These are phyloP conservation scores for Sphaerostilbella broomeana DNA, from an alignment of 2,329 filamentous ascomycete genomes.

Conservation along the genomic window DNA sequence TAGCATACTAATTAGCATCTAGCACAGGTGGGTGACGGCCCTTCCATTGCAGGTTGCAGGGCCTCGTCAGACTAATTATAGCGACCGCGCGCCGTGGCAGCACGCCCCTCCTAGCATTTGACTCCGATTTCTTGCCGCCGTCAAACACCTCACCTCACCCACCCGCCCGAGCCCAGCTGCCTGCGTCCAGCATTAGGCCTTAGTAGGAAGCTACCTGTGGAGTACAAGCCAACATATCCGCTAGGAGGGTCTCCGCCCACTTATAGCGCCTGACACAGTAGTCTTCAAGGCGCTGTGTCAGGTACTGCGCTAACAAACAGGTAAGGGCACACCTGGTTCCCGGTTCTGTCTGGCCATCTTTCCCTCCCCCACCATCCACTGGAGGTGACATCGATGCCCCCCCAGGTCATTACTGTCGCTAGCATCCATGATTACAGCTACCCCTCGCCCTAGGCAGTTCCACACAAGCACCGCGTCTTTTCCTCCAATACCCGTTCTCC, in stretches of 20 bases:
- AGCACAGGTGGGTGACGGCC: too few species aligned
- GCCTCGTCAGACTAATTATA: too few species aligned
- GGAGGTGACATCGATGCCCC: too few species aligned
- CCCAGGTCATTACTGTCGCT: constrained; percentile 3
- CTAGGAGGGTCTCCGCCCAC: background rate
- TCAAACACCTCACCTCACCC: too few species aligned
- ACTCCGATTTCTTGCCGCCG: too few species aligned
- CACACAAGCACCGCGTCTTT: constrained; percentile 31
- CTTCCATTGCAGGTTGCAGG: too few species aligned
- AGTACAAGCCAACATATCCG: background rate
- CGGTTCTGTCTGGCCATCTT: constrained; percentile 1
- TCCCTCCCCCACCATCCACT: too few species aligned
- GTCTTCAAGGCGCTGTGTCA: constrained; percentile 3
- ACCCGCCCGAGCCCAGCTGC: too few species aligned
- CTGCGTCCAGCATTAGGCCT: background rate
- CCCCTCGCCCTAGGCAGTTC: constrained; percentile 24
- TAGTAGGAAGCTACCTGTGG: background rate
- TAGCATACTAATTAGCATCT: too few species aligned
- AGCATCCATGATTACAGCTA: constrained; percentile 11
- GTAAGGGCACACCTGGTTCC: constrained; percentile 6
- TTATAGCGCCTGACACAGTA: constrained; percentile 2
- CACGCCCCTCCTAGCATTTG: too few species aligned
- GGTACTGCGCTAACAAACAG: constrained; percentile 13
- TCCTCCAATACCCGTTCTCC: constrained; percentile 28
- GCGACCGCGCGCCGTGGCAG: too few species aligned